Percentiles rank a stretch among this genome's conserved stretches.
These are phyloP conservation scores for Sugiyamaella americana DNA, from an alignment of 805 yeast species.

Conservation along the genomic window DNA sequence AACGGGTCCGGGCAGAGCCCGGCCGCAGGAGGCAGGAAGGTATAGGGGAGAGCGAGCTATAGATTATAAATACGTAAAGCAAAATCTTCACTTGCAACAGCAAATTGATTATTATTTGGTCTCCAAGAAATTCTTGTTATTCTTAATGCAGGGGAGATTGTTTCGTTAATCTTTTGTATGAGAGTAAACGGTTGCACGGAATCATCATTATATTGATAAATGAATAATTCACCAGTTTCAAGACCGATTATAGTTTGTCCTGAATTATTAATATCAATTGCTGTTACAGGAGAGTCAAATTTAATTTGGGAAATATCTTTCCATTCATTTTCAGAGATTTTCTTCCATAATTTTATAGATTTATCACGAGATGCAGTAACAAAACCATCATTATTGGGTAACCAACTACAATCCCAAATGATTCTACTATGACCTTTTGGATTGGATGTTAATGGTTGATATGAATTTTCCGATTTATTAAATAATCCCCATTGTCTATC, in stretches of 20 bases:
- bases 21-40: no score
- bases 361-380: constrained; percentile 86
- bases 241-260: constrained; percentile 54
- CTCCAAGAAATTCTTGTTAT: constrained; percentile 60
- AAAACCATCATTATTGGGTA: constrained; percentile 47
- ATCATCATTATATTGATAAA: constrained; percentile 37
- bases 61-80: constrained; percentile 42
- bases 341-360: constrained; percentile 63
- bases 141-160: constrained; percentile 53
- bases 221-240: constrained; percentile 56
- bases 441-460: constrained; percentile 35
- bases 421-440: constrained; percentile 85
- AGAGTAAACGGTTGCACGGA: constrained; percentile 27
- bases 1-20: no score
- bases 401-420: constrained; percentile 94
- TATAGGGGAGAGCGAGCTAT: no score
- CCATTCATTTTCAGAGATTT: constrained; percentile 20
- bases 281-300: constrained; percentile 55
- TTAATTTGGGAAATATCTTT: constrained; percentile 39
- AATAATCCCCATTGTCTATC: constrained; percentile 83
- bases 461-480: constrained; percentile 36
- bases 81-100: constrained; percentile 60
- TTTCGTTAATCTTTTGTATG: constrained; percentile 33
- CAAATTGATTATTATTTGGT: constrained; percentile 35
- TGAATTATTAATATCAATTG: constrained; percentile 45